Base-by-base conservation (phyloP, 1,284 basidiomycete species). In the Apiotrichum gamsii region DNA sequence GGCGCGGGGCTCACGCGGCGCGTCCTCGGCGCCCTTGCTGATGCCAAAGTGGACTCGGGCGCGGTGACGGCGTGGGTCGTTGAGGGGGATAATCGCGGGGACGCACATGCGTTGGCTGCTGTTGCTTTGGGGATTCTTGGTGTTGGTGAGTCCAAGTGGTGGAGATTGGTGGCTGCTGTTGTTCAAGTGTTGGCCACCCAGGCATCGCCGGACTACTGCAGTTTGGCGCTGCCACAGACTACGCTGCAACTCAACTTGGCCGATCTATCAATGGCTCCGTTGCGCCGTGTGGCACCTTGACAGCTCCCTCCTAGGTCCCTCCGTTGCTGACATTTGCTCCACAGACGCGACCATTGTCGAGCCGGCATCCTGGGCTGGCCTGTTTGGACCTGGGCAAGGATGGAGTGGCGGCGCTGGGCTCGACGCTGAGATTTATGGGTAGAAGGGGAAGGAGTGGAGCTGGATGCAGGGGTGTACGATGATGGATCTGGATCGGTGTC, bases 21-120 rank as follows among this genome's bases (percentile, higher is more conserved):
- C 21, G 72, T 87, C 36, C 71, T 88, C 8, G 75, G 76, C 0
- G 77, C 81, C 2, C 47, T 74, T 1, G 39, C 52, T 3, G 49
- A 38, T 5, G 9, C 32, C 13, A 30, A 28, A n/a, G 43, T 54
- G 25, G 49, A 62, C 1, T 64, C 67, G 23, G 69, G 62, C 9
- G 54, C 60, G 2, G 75, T 82, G 1, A 49, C 67, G 34, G 63
- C 74, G 16, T 85, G 82, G 81, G 69, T 76, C 35, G 77, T 80
- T 24, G 86, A 89, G 62, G 87, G 85, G 3, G 87, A 89, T 63
- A 89, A 89, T 60, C 75, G 82, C 46, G 75, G 67, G 13, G 86
- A 89, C 63, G 85, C 86, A 0, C 72, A 76, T 14, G 69, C 82
- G 18, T 72, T 87, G 20, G 83, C 85, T 1, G 70, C 71, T 3